Conservation (phyloP, 352 stramenopile genomes). For the Phytopythium aichiense region DNA sequence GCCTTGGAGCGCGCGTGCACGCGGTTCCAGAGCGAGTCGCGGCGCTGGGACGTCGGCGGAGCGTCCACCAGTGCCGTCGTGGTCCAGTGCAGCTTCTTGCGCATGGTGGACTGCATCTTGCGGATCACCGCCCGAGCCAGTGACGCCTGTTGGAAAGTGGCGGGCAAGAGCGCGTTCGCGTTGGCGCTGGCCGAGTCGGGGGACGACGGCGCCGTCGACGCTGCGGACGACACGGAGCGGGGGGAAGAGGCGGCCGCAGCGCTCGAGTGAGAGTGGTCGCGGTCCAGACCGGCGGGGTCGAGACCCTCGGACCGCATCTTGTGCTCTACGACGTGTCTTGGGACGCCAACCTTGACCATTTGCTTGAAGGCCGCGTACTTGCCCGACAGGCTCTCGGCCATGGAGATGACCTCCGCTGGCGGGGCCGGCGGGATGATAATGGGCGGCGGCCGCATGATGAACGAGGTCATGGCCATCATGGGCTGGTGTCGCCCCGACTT, state of each 20-base stretch:
- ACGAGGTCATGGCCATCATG: conserved; percentile 14
- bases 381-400: conserved; percentile 6
- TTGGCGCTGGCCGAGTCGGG: conserved; percentile 11
- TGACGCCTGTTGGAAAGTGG: conserved; percentile 8
- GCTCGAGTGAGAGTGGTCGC: conserved; percentile 6
- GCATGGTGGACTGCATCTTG: conserved; percentile 52
- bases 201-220: conserved; percentile 24
- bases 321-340: conserved; percentile 53
- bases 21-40: conserved; percentile 50
- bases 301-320: conserved; percentile 54
- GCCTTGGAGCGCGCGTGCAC: conserved; percentile 18
- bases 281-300: conserved; percentile 39
- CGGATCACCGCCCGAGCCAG: conserved; percentile 21
- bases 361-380: conserved; percentile 58
- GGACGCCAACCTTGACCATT: conserved; percentile 70
- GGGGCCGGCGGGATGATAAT: conserved; percentile 28
- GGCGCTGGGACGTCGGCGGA: conserved; percentile 19
- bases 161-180: conserved; percentile 1
- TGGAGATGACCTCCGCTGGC: conserved; percentile 24
- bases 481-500: background rate
- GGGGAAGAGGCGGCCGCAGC: conserved; percentile 10
- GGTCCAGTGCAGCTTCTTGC: conserved; percentile 78
- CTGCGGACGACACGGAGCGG: conserved; percentile 32
- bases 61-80: conserved; percentile 40
- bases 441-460: conserved; percentile 21